Evolutionary conservation across 108 stramenopile species (phyloP), one percentile per base, ranked within the genome.

Genomic region (Parietichytrium sp.): DNA sequence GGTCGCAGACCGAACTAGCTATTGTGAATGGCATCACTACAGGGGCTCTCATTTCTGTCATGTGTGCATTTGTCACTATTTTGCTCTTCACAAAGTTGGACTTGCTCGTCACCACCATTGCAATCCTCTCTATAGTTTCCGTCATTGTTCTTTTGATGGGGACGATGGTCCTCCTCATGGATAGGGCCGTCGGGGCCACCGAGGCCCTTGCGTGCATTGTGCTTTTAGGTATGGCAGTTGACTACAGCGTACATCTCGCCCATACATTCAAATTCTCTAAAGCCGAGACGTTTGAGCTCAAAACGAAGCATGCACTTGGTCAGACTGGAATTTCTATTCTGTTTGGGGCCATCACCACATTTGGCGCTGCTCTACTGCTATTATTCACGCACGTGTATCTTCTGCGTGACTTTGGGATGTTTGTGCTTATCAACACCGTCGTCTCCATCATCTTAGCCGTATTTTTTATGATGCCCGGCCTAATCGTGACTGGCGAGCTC

Each of bases 331-430:
- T 42, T 25, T 72, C 61, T 72, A 42, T 72, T 6, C 18, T 72
- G 10, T 72, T 72, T 72, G 61, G 61, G 23, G 61, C 61, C 15
- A 38, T 38, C 13, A 72, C 61, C 0, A 72, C 61, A 45, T 33
- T 42, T 6, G 61, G 61, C 15, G 61, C 61, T n/a, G 61, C 61
- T 6, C n/a, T 23, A 12, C 36, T 72, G 23, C 61, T 72, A n/a
- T 45, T 25, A 6, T n/a, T 72, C 20, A 45, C 38, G 23, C 23
- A 36, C 10, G 45, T 72, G 38, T n/a, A 16, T 33, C 33, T 72
- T 1, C 45, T 72, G 38, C 36, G 45, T 15, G 61, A 72, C 61
- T 72, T 72, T 72, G 61, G 61, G 23, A 72, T 72, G 61, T 45
- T 72, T 23, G 45, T 72, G 10, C 38, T 42, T 25, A 45, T 72